A percentile compares a stretch with the other conserved stretches of the same genome.
phyloP scores from a whole-genome alignment of 2,329 filamentous ascomycete genomes.

The Mycosphaerella sp. region DNA sequence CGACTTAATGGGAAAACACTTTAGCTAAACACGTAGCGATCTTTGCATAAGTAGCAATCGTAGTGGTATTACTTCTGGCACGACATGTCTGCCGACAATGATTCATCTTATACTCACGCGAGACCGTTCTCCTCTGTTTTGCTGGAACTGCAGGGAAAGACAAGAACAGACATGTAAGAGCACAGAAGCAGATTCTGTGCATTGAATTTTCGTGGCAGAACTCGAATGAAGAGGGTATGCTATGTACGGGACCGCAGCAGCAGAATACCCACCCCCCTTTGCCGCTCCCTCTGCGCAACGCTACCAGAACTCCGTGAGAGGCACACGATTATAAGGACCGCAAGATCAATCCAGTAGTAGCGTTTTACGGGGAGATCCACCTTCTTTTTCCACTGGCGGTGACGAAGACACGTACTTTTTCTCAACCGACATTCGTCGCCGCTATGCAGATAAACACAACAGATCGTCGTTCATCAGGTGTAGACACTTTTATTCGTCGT shows the following conservation, averaged over 20 bases:
- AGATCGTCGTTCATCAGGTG: slow-evolving; percentile 3
- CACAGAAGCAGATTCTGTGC: background rate
- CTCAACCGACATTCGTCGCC: background rate
- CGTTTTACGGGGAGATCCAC: background rate
- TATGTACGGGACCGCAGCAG: slow-evolving; percentile 2
- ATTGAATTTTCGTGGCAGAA: background rate
- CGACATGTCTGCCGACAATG: no score
- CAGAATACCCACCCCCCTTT: background rate
- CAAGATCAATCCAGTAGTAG: background rate
- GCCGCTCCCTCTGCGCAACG: background rate
- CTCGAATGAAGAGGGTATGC: background rate
- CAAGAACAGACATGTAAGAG: background rate
- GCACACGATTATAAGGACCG: background rate
- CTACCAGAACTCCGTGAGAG: background rate
- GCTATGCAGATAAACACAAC: slow-evolving; percentile 9
- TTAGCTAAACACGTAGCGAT: background rate
- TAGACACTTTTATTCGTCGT: background rate
- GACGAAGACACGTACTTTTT: background rate
- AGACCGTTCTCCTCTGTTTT: background rate
- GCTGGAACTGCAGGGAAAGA: background rate
- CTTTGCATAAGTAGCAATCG: background rate
- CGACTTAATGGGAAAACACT: background rate
- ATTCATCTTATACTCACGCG: no score
- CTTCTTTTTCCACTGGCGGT: background rate
- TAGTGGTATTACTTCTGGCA: background rate